Base-by-base conservation (phyloP, 148 eudicot species). In the Cornus florida region DNA sequence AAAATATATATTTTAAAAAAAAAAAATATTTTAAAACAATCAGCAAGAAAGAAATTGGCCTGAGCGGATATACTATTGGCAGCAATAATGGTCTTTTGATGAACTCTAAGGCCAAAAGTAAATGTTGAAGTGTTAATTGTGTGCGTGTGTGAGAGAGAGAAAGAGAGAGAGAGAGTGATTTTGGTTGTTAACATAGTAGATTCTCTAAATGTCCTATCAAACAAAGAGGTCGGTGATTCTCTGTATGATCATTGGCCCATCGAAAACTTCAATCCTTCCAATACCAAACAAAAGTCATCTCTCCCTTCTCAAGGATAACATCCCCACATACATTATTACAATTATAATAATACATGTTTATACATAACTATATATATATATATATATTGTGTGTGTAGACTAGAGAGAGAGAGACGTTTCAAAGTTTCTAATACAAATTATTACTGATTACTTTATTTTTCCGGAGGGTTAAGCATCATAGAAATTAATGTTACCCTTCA, bases 161-260 rank as follows among this genome's bases (percentile, higher is more conserved):
- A 50, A 5, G 72, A 31, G 64, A 69, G 73, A 67, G 79, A 33
- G 46, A 77, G 13, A 20, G 11, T 16, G 50, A 33, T 24, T 59
- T 75, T 38, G 23, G 78, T 71, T 59, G 57, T 24, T 39, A 67
- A 35, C 69, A 75, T 46, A 6, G 70, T 64, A 75, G 78, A 75
- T 65, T 71, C 70, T 64, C 64, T 72, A 64, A 71, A 72, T 72
- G 81, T 79, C 75, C 71, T 76, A 72, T 79, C 81, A 71, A 71
- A 72, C 62, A 72, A 71, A 62, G 50, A 70, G 46, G 75, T 72
- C 57, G 75, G 74, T 65, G 70, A 64, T 71, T 60, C 32, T 41
- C 31, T 71, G 59, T 71, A 70, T 71, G 20, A 59, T 71, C 23
- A 72, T 78, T 72, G 80, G 80, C 66, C 73, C 74, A 28, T 48